Base-by-base conservation (phyloP, 2,329 filamentous ascomycete species). In the Lanzia echinophila region DNA sequence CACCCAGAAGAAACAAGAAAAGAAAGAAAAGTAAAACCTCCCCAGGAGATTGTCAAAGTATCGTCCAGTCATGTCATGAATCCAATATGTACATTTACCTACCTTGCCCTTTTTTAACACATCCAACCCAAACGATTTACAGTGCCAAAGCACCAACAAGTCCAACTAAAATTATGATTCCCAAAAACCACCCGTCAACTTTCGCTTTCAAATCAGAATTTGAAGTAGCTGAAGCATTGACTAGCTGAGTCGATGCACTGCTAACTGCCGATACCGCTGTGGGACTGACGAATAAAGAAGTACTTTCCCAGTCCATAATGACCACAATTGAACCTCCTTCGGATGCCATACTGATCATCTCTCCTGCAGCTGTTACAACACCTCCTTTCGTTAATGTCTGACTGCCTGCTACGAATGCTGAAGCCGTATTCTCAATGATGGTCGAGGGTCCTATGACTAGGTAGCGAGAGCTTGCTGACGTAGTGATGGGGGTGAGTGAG, bases 221-320 rank as follows among this genome's bases (percentile, higher is more conserved):
- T 12, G 41, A 43, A 43, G 20, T 43, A 22, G 41, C 13, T 20
- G 17, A 6, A 22, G 41, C 13, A 6, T 13, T 8, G 22, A 12
- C 13, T 15, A 15, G 11, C 13, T 17, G 19, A 22, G 19, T 24
- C 24, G 10, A 13, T 43, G 19, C 2, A 20, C 12, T 28, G 17
- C 20, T 43, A 13, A 13, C 41, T 20, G 13, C 41, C 3, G 41
- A 22, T 24, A 15, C 6, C 13, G 20, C 19, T 6, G 41, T 24
- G 5, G 41, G 6, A 22, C 11, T 20, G 8, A 43, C 8, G 24
- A 22, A 6, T 15, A 19, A 24, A 22, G 19, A 43, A 11, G 34
- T 24, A 17, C 33, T 32, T 13, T 19, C 32, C 50, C 50, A 53
- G 41, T 53, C 24, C 50, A 53, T 41, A 39, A 47, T 17, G 12